Conservation (phyloP, 176 grass and related monocot species). For the Musa schizocarpa region DNA sequence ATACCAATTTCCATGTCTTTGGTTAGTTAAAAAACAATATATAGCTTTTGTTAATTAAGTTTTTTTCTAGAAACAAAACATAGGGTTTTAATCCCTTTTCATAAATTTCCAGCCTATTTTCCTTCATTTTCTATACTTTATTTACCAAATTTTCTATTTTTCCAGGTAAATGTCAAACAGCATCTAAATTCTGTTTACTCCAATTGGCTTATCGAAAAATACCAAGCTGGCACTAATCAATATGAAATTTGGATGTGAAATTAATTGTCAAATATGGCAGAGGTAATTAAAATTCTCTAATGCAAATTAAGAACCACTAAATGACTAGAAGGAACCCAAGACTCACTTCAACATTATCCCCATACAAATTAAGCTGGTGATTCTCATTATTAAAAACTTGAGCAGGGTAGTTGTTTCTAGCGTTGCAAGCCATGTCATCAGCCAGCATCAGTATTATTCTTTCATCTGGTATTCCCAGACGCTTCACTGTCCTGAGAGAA, state of each 20-base stretch:
- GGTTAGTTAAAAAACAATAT: too few species aligned
- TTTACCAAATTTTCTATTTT: too few species aligned
- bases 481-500: constrained; percentile 70
- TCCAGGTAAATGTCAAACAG: too few species aligned
- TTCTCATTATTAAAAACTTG: constrained; percentile 99
- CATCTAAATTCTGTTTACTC: neutral
- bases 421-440: constrained; percentile 94
- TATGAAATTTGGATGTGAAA: neutral
- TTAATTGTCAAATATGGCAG: too few species aligned
- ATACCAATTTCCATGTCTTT: too few species aligned
- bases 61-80: too few species aligned
- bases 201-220: neutral
- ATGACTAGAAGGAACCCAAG: neutral
- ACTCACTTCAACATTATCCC: constrained; percentile 90
- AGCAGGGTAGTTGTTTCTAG: constrained; percentile 89
- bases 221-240: neutral
- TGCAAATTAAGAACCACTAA: neutral
- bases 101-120: too few species aligned
- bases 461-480: constrained; percentile 93
- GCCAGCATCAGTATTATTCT: constrained; percentile 97
- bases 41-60: too few species aligned
- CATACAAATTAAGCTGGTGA: constrained; percentile 93
- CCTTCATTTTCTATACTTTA: too few species aligned
- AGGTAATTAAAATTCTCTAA: too few species aligned
- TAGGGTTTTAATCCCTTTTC: too few species aligned